These are phyloP conservation scores for Ustilago hordei DNA, from an alignment of 1,284 basidiomycete species.

Conservation along the genomic window DNA sequence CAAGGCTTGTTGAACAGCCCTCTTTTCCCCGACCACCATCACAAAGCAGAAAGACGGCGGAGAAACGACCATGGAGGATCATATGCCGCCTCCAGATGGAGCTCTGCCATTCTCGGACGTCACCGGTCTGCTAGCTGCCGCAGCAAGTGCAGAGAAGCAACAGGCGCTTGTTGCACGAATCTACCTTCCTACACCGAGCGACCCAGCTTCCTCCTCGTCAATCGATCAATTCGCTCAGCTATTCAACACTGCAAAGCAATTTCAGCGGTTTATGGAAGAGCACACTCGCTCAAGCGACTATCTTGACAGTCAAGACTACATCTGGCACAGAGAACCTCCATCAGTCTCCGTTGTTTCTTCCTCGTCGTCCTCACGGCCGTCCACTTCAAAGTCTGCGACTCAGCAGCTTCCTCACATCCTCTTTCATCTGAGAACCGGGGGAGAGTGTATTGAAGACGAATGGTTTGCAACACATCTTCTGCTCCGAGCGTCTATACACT, in stretches of 20 bases:
- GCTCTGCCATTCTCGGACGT: conserved; percentile 49
- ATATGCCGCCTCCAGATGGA: conserved; percentile 18
- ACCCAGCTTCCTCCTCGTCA: conserved; percentile 13
- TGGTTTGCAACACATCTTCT: conserved; percentile 90
- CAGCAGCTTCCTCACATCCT: conserved; percentile 32
- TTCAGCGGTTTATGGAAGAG: not conserved
- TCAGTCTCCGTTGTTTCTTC: conserved; percentile 34
- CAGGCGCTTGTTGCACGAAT: conserved; percentile 43
- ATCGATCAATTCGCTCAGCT: conserved; percentile 32
- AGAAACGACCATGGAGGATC: not conserved
- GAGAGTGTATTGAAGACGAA: conserved; percentile 92
- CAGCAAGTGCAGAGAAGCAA: conserved; percentile 42
- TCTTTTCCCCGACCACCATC: conserved; percentile 2
- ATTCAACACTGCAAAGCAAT: conserved; percentile 19
- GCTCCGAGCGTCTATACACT: conserved; percentile 20
- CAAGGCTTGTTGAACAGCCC: not conserved
- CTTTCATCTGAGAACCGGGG: conserved; percentile 41
- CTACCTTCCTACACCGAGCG: conserved; percentile 16
- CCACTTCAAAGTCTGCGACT: conserved; percentile 3
- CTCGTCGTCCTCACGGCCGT: conserved; percentile 11
- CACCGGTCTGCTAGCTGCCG: conserved; percentile 29
- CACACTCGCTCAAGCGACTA: conserved; percentile 11
- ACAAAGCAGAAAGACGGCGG: not conserved
- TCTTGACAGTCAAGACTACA: conserved; percentile 45
- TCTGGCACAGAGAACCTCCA: conserved; percentile 67